A percentile compares a stretch with the other conserved stretches of the same genome.
phyloP scores from a whole-genome alignment of 345 rosid genomes.

The thale cress (Arabidopsis thaliana) region TAIR10.1 NC_003070.9:1531501-1532000 shows the following conservation, averaged over 20 bases:
- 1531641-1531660: not conserved
- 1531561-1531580: not conserved
- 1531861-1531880: slow-evolving; percentile 68
- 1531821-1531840: slow-evolving; percentile 67
- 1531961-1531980: not conserved
- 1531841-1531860: slow-evolving; percentile 73
- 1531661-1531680: not conserved
- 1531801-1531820: slow-evolving; percentile 58
- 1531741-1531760: slow-evolving; percentile 31
- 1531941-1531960: not conserved
- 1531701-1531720: not conserved
- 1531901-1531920: slow-evolving; percentile 62
- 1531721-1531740: slow-evolving; percentile 27
- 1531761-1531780: slow-evolving; percentile 24
- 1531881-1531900: slow-evolving; percentile 53
- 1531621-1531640: not conserved
- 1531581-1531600: not conserved
- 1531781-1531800: slow-evolving; percentile 22
- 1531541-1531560: not conserved
- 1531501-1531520: not conserved
- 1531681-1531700: not conserved
- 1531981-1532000: slow-evolving; percentile 12
- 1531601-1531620: not conserved
- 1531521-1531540: slow-evolving; percentile 8
- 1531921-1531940: slow-evolving; percentile 71